Percentiles rank a stretch among this genome's conserved stretches.
phyloP scores from a whole-genome alignment of 768 basidiomycete species.

The Boletus speciosus region DNA sequence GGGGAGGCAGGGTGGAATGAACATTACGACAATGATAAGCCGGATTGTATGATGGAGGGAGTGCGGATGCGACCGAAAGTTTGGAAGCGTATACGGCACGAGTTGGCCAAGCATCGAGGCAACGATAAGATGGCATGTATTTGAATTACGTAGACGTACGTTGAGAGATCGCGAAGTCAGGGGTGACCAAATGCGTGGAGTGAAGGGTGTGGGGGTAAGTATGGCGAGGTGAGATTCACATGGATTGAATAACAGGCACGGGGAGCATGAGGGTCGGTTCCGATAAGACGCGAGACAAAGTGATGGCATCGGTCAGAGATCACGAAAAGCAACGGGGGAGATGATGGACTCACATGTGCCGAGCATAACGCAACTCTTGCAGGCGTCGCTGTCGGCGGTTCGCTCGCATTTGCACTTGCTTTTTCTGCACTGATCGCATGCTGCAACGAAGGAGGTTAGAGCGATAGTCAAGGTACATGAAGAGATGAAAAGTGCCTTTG shows the following conservation, averaged over 20 bases:
- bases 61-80: slow-evolving; percentile 3
- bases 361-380: slow-evolving; percentile 73
- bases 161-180: slow-evolving; percentile 7
- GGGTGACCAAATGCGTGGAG: slow-evolving; percentile 1
- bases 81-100: neutral
- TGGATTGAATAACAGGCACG: slow-evolving; percentile 2
- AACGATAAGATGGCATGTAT: slow-evolving; percentile 7
- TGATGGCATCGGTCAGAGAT: slow-evolving; percentile 9
- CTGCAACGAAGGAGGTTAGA: slow-evolving; percentile 33
- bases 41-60: slow-evolving; percentile 5
- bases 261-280: slow-evolving; percentile 3
- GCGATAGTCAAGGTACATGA: neutral
- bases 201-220: neutral
- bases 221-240: neutral
- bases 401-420: slow-evolving; percentile 90
- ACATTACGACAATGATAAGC: slow-evolving; percentile 19
- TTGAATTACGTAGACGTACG: slow-evolving; percentile 15
- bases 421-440: slow-evolving; percentile 88
- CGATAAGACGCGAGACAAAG: neutral
- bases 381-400: slow-evolving; percentile 53
- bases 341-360: slow-evolving; percentile 53
- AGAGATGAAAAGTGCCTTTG: slow-evolving; percentile 49
- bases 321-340: neutral
- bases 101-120: neutral
- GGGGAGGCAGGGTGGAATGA: slow-evolving; percentile 12